Evolutionary conservation across 371 early-diverging fungal species (phyloP), one percentile per base, ranked within the genome.

Genomic region (Mortierella sp.): DNA sequence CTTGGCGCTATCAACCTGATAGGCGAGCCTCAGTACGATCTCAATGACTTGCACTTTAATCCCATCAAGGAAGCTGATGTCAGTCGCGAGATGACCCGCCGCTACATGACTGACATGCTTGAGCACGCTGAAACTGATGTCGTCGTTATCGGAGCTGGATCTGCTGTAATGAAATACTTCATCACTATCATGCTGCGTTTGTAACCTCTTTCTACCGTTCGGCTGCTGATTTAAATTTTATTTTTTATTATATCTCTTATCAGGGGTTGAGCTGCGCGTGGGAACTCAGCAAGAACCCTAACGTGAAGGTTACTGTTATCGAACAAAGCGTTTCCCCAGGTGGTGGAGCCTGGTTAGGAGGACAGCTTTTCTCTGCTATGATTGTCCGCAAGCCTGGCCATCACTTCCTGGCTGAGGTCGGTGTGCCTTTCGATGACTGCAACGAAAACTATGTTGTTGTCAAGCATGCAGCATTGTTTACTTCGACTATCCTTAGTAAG

Each of bases 291-390:
- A 91, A 90, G 85, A 87, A 87, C 75, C 92, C 91, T 59, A 76
- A 86, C 34, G 72, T 90, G 70, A 87, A 90, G 79, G 89, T 93
- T 51, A 88, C 91, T 26, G 86, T 91, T 60, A 89, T 91, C 63
- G 91, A 91, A 70, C 89, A 89, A 67, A 88, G 85, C 59, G 91
- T 91, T 55, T 84, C 90, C 23, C 92, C 92, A 34, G 92, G 92
- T 54, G 92, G 89, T 70, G 93, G 93, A 43, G 91, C 92, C 55
- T 93, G 93, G 93, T 84, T 93, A 58, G 93, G 93, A 47, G 93
- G 93, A 17, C 93, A 93, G 83, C 85, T 93, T 53, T 89, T 92
- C 82, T 87, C 90, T 34, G 89, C 90, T 60, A 89, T 87, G 89
- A 73, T 91, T 58, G 90, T 91, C 62, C 91, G 93, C 70, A 93